Evolutionary conservation across 2,329 filamentous ascomycete species (phyloP).

Genomic region (Fusarium musae): DNA sequence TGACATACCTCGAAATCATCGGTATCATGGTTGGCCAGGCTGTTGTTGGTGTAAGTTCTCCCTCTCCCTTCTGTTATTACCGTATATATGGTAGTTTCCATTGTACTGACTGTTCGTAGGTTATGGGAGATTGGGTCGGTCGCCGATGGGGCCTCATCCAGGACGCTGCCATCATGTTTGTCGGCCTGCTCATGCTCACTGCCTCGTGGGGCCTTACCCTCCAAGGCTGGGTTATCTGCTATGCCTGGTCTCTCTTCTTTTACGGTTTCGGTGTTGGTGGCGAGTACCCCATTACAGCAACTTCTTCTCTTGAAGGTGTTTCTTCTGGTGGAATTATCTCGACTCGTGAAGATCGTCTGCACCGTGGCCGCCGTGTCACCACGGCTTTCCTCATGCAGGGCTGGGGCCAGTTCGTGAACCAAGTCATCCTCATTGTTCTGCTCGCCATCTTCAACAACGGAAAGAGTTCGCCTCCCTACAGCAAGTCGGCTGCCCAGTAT

Average conservation of each 20-base stretch:
- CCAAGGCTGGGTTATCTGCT: constrained; percentile 97
- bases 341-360: constrained; percentile 90
- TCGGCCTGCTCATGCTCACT: constrained; percentile 91
- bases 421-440: constrained; percentile 86
- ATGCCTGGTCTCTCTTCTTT: constrained; percentile 94
- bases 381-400: constrained; percentile 98
- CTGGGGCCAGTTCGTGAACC: constrained; percentile 97
- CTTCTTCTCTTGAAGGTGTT: constrained; percentile 92
- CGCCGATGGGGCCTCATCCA: constrained; percentile 96
- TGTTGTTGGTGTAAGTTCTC: constrained; percentile 76
- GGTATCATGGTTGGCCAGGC: constrained; percentile 97
- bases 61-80: neutral
- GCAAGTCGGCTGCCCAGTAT: constrained; percentile 81
- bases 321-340: constrained; percentile 88
- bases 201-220: constrained; percentile 88
- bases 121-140: constrained; percentile 79
- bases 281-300: constrained; percentile 97
- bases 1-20: constrained; percentile 91
- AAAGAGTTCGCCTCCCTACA: constrained; percentile 79
- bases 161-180: constrained; percentile 91
- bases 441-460: constrained; percentile 90
- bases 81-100: neutral
- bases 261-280: constrained; percentile 74
- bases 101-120: constrained; percentile 47
- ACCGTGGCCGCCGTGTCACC: constrained; percentile 95